Evolutionary conservation across 805 yeast genomes (phyloP), one percentile per base, ranked within the genome.

Genomic region (Ogataea nakhonphanomensis): DNA sequence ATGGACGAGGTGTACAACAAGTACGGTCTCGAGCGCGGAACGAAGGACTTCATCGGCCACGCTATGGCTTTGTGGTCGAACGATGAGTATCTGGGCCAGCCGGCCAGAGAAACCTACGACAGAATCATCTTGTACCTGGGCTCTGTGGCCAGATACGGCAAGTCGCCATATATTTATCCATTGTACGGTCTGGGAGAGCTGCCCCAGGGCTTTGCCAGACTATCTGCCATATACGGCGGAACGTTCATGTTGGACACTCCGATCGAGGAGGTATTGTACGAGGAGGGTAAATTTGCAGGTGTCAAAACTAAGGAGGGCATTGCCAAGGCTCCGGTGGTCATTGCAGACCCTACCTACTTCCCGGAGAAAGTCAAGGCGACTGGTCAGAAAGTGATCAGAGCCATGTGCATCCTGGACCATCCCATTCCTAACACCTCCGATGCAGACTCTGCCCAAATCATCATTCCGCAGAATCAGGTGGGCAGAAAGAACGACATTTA

Each of bases 191-290:
- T 93, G 43, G 99, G 99, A 37, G 99, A 93, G 65, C 73, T 93
- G 45, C 99, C 99, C n/a, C 99, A 93, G 68, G 99, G 97, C 7
- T 93, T 93, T 70, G 97, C 98, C 8, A 78, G 99, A 62, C 77
- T 93, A 46, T 82, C 95, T 37, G 99, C 99, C 20, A 91, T 93
- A 51, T 89, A 93, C 59, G 99, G 99, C 49, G 99, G 99, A 57
- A 91, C 98, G 13, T 93, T 89, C 62, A 93, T 93, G 99, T 77
- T 93, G 59, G 96, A 89, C 61, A 91, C 95, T 24, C 96, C 97
- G 34, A 80, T 93, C 48, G 95, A 93, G 46, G 95, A 91, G 66
- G 75, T 90, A 13, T 71, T 85, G 36, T 90, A 81, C 63, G 79
- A 74, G 10, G 78, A 75, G 21, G 86, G 82, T 13, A 83, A 79